A percentile compares a stretch with the other conserved stretches of the same genome.
Conservation (phyloP, 2,329 filamentous ascomycete genomes). For the Fusarium vanettenii region DNA sequence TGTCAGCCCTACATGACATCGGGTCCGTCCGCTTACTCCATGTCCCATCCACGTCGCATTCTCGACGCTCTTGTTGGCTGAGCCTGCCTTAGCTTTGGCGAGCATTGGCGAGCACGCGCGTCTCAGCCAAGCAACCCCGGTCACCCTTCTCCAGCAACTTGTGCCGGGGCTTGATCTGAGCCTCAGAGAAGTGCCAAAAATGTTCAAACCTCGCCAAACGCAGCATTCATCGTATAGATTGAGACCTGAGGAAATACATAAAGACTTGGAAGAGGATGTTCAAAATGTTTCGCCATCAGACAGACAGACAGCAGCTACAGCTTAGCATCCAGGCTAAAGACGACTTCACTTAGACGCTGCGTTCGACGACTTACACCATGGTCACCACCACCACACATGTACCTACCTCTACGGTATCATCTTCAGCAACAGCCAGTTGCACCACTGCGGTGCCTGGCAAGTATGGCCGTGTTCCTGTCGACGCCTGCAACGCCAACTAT, state of each 20-base stretch:
- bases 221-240: background rate
- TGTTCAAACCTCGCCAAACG: background rate
- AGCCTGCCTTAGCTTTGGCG: slow-evolving; percentile 20
- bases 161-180: slow-evolving; percentile 8
- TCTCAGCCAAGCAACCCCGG: slow-evolving; percentile 9
- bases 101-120: slow-evolving; percentile 33
- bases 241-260: slow-evolving; percentile 18
- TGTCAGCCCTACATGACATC: slow-evolving; percentile 2
- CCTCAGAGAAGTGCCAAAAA: slow-evolving; percentile 6
- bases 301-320: background rate
- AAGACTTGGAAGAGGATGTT: background rate
- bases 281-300: background rate
- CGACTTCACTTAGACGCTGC: background rate
- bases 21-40: background rate
- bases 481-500: slow-evolving; percentile 49
- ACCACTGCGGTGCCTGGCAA: slow-evolving; percentile 48
- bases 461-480: slow-evolving; percentile 47
- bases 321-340: background rate
- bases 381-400: slow-evolving; percentile 31
- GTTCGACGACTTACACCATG: slow-evolving; percentile 26
- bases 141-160: background rate
- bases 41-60: background rate
- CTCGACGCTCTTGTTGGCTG: slow-evolving; percentile 11
- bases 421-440: slow-evolving; percentile 45
- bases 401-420: slow-evolving; percentile 48